phyloP scores from a whole-genome alignment of 306 rosid genomes.

The Citrullus amarus region DNA sequence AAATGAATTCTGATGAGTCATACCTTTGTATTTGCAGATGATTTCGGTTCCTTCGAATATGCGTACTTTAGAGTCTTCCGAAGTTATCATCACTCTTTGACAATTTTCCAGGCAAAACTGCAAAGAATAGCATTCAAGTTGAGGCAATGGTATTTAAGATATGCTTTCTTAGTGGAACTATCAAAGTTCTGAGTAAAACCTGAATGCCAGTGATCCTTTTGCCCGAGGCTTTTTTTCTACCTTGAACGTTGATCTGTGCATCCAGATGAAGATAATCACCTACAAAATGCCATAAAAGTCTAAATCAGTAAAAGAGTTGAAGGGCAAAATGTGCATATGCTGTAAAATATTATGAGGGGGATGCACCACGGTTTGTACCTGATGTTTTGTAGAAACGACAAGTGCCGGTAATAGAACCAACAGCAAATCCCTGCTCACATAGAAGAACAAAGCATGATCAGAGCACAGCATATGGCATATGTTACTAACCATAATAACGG shows the following conservation, averaged over 20 bases:
- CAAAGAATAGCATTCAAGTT: slow-evolving; percentile 6
- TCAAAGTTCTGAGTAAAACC: slow-evolving; percentile 25
- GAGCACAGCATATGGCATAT: not conserved
- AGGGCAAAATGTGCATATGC: not conserved
- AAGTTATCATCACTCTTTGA: slow-evolving; percentile 56
- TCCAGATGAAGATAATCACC: slow-evolving; percentile 45
- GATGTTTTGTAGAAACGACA: slow-evolving; percentile 59
- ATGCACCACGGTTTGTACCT: slow-evolving; percentile 29
- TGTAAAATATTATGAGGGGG: not conserved
- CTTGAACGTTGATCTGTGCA: slow-evolving; percentile 29
- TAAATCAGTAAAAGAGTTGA: slow-evolving; percentile 17
- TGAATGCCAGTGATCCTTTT: slow-evolving; percentile 82
- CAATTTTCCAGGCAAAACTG: slow-evolving; percentile 54
- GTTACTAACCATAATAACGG: not conserved
- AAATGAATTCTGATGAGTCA: not conserved
- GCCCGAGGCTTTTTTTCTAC: slow-evolving; percentile 49
- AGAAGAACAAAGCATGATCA: slow-evolving; percentile 13
- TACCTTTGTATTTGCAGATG: slow-evolving; percentile 60
- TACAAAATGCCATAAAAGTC: slow-evolving; percentile 18
- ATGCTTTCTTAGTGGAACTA: not conserved
- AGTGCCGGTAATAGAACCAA: slow-evolving; percentile 62
- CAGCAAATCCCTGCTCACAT: slow-evolving; percentile 56
- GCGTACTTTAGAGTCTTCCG: slow-evolving; percentile 76
- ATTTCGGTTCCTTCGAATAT: slow-evolving; percentile 55
- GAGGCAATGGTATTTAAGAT: not conserved